Conservation (phyloP, 2,329 filamentous ascomycete genomes). For the Aspergillus sp. region DNA sequence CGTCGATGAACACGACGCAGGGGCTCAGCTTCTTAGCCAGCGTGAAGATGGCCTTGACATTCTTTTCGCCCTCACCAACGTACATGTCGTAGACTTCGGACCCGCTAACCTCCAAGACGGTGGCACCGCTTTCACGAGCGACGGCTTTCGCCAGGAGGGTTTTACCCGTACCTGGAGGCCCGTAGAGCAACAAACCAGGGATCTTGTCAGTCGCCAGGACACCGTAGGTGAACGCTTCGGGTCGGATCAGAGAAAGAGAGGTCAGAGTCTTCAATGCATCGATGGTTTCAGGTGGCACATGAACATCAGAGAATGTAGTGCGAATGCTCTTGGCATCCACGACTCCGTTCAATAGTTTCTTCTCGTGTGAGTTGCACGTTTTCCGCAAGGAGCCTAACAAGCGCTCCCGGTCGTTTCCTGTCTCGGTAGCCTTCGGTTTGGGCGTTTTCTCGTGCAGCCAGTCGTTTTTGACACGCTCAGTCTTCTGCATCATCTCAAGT, state of each 20-base stretch:
- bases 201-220: conserved; percentile 90
- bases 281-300: conserved; percentile 77
- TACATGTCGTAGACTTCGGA: conserved; percentile 95
- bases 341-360: conserved; percentile 77
- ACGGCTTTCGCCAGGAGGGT: conserved; percentile 65
- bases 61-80: conserved; percentile 95
- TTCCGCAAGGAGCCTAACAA: conserved; percentile 54
- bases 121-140: conserved; percentile 66
- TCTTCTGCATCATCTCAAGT: conserved; percentile 44
- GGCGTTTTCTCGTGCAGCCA: conserved; percentile 40
- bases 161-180: conserved; percentile 72
- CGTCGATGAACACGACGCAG: conserved; percentile 94
- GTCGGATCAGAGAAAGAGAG: conserved; percentile 78
- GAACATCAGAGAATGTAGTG: conserved; percentile 85
- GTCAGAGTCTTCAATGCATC: conserved; percentile 88
- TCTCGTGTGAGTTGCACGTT: conserved; percentile 74
- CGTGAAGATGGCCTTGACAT: conserved; percentile 86
- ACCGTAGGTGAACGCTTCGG: conserved; percentile 95
- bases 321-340: conserved; percentile 79
- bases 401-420: conserved; percentile 40
- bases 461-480: conserved; percentile 40
- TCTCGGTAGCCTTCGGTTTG: conserved; percentile 32
- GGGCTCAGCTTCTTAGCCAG: conserved; percentile 88
- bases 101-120: conserved; percentile 79
- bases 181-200: conserved; percentile 83